Evolutionary conservation across 1,284 basidiomycete species (phyloP), one percentile per base, ranked within the genome.

Genomic region (Fomitopsis palustris): DNA sequence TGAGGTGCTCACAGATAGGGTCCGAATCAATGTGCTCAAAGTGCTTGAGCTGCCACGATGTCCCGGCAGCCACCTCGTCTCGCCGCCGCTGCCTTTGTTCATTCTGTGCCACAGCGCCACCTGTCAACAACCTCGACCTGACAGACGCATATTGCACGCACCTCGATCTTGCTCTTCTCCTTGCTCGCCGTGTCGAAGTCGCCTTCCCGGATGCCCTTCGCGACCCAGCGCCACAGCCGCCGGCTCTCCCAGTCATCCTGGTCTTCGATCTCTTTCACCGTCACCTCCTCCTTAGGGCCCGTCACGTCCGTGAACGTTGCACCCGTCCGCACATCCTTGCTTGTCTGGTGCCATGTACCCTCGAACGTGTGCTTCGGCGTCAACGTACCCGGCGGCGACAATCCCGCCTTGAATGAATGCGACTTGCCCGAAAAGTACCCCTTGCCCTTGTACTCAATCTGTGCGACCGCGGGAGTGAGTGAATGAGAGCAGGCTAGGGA

Each of bases 401-500:
- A 74, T 14, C 81, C 80, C 4, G 96, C 94, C 75, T 95, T 96
- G 86, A 93, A 97, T 10, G 87, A 82, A 77, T 99, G 96, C 2
- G 93, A 86, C 75, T 96, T 97, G 64, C 96, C 95, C 31, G 87
- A 86, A 71, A 98, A 95, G 79, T 96, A 98, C 37, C 93, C 96
- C 70, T 94, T 95, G 75, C 96, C 96, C 69, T 94, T 92, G 83
- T 97, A 98, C 67, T 94, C 91, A 71, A 95, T 88, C 81, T 84
- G 57, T n/a, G 35, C 16, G 19, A n/a, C n/a, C 25, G 23, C 29
- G 49, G 25, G 25, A 8, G 29, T 9, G 39, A 37, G 9, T 45
- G 25, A 55, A 14, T 55, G 12, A 37, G 27, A 16, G 5, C 31
- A 9, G 21, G 51, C n/a, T 12, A 19, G 38, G 42, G 27, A 53